Evolutionary conservation across 208 protist species (phyloP).

Genomic region (Phytomonas francai): DNA sequence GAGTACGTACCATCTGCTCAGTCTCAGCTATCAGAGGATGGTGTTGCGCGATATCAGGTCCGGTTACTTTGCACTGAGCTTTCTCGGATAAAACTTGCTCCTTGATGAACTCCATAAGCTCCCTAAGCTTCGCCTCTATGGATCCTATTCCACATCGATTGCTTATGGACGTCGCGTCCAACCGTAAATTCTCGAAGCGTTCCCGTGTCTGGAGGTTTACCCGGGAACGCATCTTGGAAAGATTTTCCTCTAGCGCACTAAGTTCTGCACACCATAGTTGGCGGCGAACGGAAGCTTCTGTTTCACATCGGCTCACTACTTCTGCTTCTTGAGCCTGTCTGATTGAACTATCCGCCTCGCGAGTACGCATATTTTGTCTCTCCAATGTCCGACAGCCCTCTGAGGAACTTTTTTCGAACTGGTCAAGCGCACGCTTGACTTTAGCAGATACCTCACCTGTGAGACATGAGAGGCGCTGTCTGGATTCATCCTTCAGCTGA

Average conservation of each 20-base stretch:
- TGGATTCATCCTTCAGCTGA: slow-evolving; percentile 15
- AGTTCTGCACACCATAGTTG: slow-evolving; percentile 5
- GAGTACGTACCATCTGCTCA: not conserved
- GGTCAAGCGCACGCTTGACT: slow-evolving; percentile 6
- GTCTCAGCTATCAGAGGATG: not conserved
- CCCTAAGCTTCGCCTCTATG: not conserved
- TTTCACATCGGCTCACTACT: not conserved
- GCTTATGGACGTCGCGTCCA: not conserved
- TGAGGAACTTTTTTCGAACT: slow-evolving; percentile 15
- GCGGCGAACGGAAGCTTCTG: slow-evolving; percentile 8
- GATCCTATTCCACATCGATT: slow-evolving; percentile 1
- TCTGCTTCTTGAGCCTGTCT: slow-evolving; percentile 3
- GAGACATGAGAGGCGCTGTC: slow-evolving; percentile 13
- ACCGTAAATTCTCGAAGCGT: not conserved
- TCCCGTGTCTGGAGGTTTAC: not conserved
- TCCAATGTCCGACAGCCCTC: slow-evolving; percentile 10
- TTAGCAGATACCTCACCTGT: slow-evolving; percentile 17
- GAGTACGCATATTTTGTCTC: slow-evolving; percentile 3
- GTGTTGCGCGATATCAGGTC: not conserved
- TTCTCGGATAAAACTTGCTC: not conserved
- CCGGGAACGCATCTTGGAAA: slow-evolving; percentile 3
- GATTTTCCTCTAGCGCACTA: not conserved
- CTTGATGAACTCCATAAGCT: not conserved
- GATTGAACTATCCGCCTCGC: slow-evolving; percentile 6
- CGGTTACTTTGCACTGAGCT: not conserved